phyloP scores from a whole-genome alignment of 192 early-diverging fungal genomes.

The Oehlia diaphana region DNA sequence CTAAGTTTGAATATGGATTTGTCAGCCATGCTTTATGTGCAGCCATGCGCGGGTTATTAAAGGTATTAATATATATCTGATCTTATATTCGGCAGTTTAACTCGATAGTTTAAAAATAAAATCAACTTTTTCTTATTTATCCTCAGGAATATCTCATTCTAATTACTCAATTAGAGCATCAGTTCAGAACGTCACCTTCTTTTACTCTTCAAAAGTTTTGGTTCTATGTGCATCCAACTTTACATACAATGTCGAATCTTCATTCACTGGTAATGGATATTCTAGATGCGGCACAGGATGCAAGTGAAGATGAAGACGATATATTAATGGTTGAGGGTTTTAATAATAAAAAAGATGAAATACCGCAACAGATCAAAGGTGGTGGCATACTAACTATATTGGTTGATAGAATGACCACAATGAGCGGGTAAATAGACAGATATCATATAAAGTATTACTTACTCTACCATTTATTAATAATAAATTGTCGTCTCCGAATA shows the following conservation, averaged over 20 bases:
- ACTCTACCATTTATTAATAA: not conserved
- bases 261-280: conserved; percentile 48
- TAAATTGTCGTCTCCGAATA: conserved; percentile 24
- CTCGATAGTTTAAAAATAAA: not conserved
- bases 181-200: conserved; percentile 62
- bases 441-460: conserved; percentile 34
- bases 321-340: conserved; percentile 37
- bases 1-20: conserved; percentile 77
- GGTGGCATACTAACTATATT: conserved; percentile 79
- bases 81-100: not conserved
- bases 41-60: conserved; percentile 70
- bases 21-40: conserved; percentile 90
- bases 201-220: conserved; percentile 93
- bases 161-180: conserved; percentile 88
- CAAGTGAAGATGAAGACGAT: conserved; percentile 41
- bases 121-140: not conserved
- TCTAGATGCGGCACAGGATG: conserved; percentile 34
- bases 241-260: conserved; percentile 53
- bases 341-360: conserved; percentile 39
- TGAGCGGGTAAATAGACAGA: conserved; percentile 59
- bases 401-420: conserved; percentile 62
- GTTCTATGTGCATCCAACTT: conserved; percentile 84
- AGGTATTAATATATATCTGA: conserved; percentile 43
- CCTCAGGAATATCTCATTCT: conserved; percentile 77
- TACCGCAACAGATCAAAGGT: conserved; percentile 65